Evolutionary conservation across 225 moss, liverwort and hornwort species (phyloP), one percentile per base, ranked within the genome.

Genomic region (Physcomitrium patens): DNA sequence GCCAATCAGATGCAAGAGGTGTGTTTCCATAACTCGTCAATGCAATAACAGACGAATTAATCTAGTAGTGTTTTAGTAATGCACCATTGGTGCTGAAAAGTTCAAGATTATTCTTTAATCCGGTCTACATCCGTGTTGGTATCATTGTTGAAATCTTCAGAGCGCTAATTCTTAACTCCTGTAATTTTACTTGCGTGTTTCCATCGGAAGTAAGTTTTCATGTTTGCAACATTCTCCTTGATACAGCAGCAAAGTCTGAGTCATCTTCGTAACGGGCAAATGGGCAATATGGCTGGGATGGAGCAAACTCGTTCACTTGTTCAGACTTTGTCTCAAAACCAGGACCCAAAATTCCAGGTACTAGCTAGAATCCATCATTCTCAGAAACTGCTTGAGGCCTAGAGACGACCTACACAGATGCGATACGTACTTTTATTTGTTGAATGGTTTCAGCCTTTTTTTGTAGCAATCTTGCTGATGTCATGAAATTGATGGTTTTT

Each of bases 331-430:
- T 90, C 99, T 41, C 90, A 91, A 77, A 91, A 92, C 85, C 93
- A 88, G 75, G 92, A 99, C 70, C 95, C 99, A 57, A 99, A 99
- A 83, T 95, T 99, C 70, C 93, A 93, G 97, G 96, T 96, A 76
- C 18, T 24, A 37, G 48, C 42, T 18, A 60, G 68, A 69, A 12
- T 24, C 5, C 13, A 42, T 52, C 42, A 52, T 60, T 37, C 31
- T 37, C 7, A 37, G 31, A 57, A 62, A 68, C 46, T 9, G 43
- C 49, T 13, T 55, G 55, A 54, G 54, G 8, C 11, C 55, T 18
- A 26, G 63, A 56, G 15, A 23, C 60, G 70, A 59, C 60, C 19
- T 7, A 47, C 24, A 31, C 28, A 37, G 58, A 46, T 45, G 17
- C n/a, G 27, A 6, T 59, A 18, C 45, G 48, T 71, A 7, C 15